These are phyloP conservation scores for Berberis thunbergii DNA, from an alignment of 164 flowering plant genomes.

Conservation along the genomic window DNA sequence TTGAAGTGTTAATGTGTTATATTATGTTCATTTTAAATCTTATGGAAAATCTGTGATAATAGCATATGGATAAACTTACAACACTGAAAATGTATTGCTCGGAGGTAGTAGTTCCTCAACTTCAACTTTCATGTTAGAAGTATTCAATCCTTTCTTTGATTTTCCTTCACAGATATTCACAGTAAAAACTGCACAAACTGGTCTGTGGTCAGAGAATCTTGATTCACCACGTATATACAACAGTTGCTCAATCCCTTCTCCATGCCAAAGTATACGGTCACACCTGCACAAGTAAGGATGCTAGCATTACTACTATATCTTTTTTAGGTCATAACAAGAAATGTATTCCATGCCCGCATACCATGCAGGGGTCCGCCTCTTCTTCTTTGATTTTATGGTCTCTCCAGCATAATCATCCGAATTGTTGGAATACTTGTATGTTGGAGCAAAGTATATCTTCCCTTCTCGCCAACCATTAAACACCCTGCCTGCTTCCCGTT, in stretches of 20 bases:
- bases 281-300: conserved; percentile 39
- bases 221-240: conserved; percentile 53
- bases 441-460: conserved; percentile 71
- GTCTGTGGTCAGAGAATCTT: conserved; percentile 77
- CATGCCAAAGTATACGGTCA: conserved; percentile 79
- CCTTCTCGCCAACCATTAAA: conserved; percentile 85
- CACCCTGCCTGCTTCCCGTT: conserved; percentile 71
- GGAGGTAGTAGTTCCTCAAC: conserved; percentile 22
- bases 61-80: conserved; percentile 11
- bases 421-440: conserved; percentile 68
- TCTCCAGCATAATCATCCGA: conserved; percentile 75
- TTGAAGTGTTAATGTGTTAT: too few relatives aligned
- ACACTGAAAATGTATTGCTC: conserved; percentile 5
- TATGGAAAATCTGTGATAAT: too few relatives aligned
- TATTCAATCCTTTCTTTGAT: conserved; percentile 14
- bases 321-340: not conserved
- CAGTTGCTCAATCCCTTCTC: conserved; percentile 51
- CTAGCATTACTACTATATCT: not conserved
- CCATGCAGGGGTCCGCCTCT: conserved; percentile 91
- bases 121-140: conserved; percentile 15
- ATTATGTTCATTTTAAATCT: too few relatives aligned
- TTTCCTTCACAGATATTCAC: conserved; percentile 21
- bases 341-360: conserved; percentile 15
- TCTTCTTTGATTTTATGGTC: conserved; percentile 38
- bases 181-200: conserved; percentile 60